These are phyloP conservation scores for Aspergillus puulaauensis DNA, from an alignment of 2,329 filamentous ascomycete species.

Conservation along the genomic window DNA sequence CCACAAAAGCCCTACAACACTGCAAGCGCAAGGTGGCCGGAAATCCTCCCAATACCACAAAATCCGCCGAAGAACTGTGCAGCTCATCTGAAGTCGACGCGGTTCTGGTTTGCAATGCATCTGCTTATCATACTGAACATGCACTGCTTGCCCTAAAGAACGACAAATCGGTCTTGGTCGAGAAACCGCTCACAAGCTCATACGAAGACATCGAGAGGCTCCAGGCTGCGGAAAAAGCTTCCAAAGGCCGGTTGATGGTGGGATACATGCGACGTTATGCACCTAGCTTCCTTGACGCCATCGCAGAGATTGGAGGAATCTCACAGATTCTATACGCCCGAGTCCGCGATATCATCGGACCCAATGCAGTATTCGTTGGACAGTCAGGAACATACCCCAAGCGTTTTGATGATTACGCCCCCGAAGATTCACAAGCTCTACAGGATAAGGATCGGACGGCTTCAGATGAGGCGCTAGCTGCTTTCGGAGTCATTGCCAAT, in stretches of 20 bases:
- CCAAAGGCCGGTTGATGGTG: constrained; percentile 51
- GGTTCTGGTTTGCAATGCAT: constrained; percentile 50
- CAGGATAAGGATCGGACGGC: not conserved
- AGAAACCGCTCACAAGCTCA: constrained; percentile 51
- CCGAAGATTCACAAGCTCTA: constrained; percentile 16
- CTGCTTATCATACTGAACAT: constrained; percentile 53
- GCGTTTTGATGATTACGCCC: constrained; percentile 44
- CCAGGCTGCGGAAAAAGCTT: constrained; percentile 27
- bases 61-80: constrained; percentile 44
- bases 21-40: constrained; percentile 33
- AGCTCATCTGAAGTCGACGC: constrained; percentile 48
- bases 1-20: constrained; percentile 40
- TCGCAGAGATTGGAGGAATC: constrained; percentile 53
- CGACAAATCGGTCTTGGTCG: constrained; percentile 56
- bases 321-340: constrained; percentile 54
- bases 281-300: constrained; percentile 51
- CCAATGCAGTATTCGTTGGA: constrained; percentile 43
- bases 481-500: constrained; percentile 32
- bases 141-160: constrained; percentile 50
- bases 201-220: constrained; percentile 42
- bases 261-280: constrained; percentile 63
- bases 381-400: constrained; percentile 35
- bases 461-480: constrained; percentile 12
- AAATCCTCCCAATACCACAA: constrained; percentile 30
- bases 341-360: constrained; percentile 52